Evolutionary conservation across 1,284 basidiomycete species (phyloP).

Genomic region (Irpex sp.): DNA sequence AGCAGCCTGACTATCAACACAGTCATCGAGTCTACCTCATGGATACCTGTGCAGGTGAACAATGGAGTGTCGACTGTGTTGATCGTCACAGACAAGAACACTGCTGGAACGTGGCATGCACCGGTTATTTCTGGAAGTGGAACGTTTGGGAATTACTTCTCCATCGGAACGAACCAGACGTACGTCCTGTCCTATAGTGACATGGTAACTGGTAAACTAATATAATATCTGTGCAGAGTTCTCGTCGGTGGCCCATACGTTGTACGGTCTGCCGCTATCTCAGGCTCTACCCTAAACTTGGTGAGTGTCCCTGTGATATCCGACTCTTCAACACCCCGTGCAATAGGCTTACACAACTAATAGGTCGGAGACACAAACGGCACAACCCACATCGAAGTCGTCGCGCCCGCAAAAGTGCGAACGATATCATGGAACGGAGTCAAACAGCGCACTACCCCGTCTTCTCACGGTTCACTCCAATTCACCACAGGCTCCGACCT

Average conservation of each 20-base stretch:
- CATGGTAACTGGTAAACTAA: background rate
- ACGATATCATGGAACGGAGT: constrained; percentile 43
- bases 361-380: constrained; percentile 47
- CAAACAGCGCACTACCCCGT: constrained; percentile 20
- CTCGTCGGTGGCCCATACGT: constrained; percentile 51
- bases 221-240: constrained; percentile 27
- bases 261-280: constrained; percentile 40
- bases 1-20: constrained; percentile 38
- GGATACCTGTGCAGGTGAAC: constrained; percentile 28
- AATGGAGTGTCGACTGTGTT: constrained; percentile 30
- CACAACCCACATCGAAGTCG: constrained; percentile 39
- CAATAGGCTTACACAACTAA: background rate
- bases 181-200: constrained; percentile 14
- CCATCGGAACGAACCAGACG: constrained; percentile 45
- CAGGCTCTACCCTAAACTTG: constrained; percentile 32
- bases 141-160: constrained; percentile 41
- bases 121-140: constrained; percentile 36
- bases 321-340: background rate
- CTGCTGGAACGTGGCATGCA: constrained; percentile 45
- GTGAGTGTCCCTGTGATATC: constrained; percentile 13
- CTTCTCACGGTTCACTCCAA: constrained; percentile 30
- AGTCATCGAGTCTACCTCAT: constrained; percentile 30
- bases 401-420: constrained; percentile 37
- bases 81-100: constrained; percentile 41
- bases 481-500: constrained; percentile 20